A percentile compares a stretch with the other conserved stretches of the same genome.
Evolutionary conservation across 306 rosid species (phyloP).

Genomic region (Trifolium pratense): DNA sequence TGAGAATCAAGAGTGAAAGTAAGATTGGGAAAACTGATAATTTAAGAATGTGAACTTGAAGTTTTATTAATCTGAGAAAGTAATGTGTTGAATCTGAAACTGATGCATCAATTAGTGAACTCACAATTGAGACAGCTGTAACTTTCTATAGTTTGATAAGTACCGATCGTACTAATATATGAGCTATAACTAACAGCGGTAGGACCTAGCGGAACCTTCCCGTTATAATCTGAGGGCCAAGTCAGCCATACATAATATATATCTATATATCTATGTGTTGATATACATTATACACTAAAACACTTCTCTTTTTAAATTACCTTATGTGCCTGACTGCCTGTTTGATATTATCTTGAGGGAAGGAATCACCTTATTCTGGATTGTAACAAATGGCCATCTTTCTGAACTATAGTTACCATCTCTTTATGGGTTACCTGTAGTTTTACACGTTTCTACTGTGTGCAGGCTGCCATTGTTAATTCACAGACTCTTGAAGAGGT

Average conservation of each 20-base stretch:
- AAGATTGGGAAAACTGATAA: not conserved
- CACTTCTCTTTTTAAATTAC: constrained; percentile 13
- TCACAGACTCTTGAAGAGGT: constrained; percentile 99
- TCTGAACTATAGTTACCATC: constrained; percentile 5
- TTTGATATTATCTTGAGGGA: constrained; percentile 9
- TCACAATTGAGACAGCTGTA: not conserved
- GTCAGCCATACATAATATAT: constrained; percentile 1
- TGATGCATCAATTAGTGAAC: not conserved
- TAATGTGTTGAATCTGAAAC: not conserved
- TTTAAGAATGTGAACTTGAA: constrained; percentile 3
- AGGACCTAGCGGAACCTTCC: not conserved
- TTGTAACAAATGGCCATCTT: constrained; percentile 10
- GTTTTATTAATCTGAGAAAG: not conserved
- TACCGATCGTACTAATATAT: not conserved
- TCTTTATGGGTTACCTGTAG: not conserved
- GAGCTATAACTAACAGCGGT: not conserved
- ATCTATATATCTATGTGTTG: not conserved
- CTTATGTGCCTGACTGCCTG: not conserved
- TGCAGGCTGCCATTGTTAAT: constrained; percentile 98
- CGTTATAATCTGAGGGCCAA: not conserved
- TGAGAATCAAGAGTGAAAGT: not conserved
- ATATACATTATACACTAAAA: not conserved
- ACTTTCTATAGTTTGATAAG: not conserved
- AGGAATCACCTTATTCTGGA: constrained; percentile 13
- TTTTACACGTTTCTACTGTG: constrained; percentile 36